Percentiles rank a stretch among this genome's conserved stretches.
phyloP scores from a whole-genome alignment of 1,284 basidiomycete genomes.

The Volvariella volvacea region DNA sequence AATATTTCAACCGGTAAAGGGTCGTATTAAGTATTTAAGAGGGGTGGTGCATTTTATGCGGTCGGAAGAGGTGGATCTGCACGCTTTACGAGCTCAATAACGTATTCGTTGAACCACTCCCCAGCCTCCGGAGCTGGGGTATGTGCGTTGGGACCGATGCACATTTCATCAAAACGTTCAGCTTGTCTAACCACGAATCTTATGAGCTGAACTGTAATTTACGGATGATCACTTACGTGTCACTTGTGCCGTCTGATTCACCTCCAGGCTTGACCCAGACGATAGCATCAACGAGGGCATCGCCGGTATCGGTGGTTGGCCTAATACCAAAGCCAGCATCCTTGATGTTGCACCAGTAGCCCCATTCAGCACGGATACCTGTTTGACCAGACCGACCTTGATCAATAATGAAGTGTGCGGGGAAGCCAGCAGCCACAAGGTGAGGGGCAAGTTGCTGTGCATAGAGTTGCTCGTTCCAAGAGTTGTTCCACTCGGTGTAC shows the following conservation, averaged over 20 bases:
- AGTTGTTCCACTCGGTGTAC: constrained; percentile 15
- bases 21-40: too few species aligned
- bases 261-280: constrained; percentile 51
- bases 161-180: constrained; percentile 37
- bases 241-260: constrained; percentile 44
- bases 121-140: constrained; percentile 16
- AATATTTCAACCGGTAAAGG: too few species aligned
- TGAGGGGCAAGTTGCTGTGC: constrained; percentile 15
- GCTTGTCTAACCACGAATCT: constrained; percentile 21
- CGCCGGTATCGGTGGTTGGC: constrained; percentile 36
- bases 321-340: constrained; percentile 41
- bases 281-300: constrained; percentile 36
- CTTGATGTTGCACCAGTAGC: constrained; percentile 24
- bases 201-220: not conserved
- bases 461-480: constrained; percentile 18
- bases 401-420: constrained; percentile 21
- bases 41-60: too few species aligned
- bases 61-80: not conserved
- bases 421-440: constrained; percentile 16
- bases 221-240: constrained; percentile 13
- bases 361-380: constrained; percentile 10
- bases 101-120: constrained; percentile 11
- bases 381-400: constrained; percentile 16
- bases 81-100: not conserved
- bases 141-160: constrained; percentile 20